These are phyloP conservation scores for Fusarium sp. DNA, from an alignment of 2,329 filamentous ascomycete genomes.

Conservation along the genomic window DNA sequence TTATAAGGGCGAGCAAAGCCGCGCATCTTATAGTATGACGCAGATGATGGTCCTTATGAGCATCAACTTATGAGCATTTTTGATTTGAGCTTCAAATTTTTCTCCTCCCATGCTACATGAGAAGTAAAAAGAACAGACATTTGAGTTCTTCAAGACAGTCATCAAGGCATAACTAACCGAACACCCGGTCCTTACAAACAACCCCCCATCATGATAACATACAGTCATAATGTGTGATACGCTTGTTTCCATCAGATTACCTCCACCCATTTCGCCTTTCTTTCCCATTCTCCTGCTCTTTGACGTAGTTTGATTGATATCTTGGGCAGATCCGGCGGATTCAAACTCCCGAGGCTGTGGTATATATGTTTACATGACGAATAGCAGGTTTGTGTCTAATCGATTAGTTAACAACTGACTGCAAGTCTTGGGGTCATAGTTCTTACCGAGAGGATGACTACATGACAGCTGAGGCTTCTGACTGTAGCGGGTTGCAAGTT, in stretches of 20 bases:
- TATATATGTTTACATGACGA: constrained; percentile 65
- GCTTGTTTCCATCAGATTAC: constrained; percentile 1
- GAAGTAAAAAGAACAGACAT: constrained; percentile 7
- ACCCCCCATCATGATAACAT: constrained; percentile 29
- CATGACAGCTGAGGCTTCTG: constrained; percentile 98
- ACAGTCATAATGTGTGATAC: constrained; percentile 7
- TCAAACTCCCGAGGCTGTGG: constrained; percentile 28
- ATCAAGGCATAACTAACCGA: constrained; percentile 10
- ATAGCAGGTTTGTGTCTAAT: constrained; percentile 70
- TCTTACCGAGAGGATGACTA: constrained; percentile 92
- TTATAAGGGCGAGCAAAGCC: constrained; percentile 7
- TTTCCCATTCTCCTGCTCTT: background rate
- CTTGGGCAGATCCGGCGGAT: constrained; percentile 20
- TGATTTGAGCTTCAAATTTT: constrained; percentile 10
- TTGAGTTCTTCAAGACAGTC: constrained; percentile 1
- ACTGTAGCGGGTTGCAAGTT: constrained; percentile 85
- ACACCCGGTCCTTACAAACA: constrained; percentile 18
- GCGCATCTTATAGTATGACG: constrained; percentile 7
- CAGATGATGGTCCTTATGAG: constrained; percentile 8
- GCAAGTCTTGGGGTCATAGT: background rate
- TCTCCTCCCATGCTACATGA: constrained; percentile 9
- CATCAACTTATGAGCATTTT: constrained; percentile 33
- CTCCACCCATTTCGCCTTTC: background rate
- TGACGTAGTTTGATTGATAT: background rate
- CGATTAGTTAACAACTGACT: constrained; percentile 13